Evolutionary conservation across 768 basidiomycete genomes (phyloP).

Genomic region (Asterophora lycoperdoides): DNA sequence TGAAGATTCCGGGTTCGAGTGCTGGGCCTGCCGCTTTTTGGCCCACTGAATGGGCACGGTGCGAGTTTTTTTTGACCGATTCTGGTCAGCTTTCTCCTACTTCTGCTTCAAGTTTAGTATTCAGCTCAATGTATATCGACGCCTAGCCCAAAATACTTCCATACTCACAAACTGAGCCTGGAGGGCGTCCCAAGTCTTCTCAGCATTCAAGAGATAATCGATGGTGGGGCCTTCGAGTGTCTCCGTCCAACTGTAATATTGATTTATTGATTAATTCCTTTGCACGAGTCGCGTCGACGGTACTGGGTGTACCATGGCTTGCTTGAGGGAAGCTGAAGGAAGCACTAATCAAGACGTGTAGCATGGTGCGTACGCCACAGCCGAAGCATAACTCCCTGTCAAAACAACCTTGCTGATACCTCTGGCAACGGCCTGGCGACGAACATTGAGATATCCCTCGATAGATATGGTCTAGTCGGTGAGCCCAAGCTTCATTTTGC

Average conservation of each 20-base stretch:
- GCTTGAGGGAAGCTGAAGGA: conserved; percentile 10
- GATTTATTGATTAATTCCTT: conserved; percentile 12
- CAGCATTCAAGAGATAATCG: conserved; percentile 14
- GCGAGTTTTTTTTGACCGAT: too few relatives aligned
- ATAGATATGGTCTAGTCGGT: conserved; percentile 22
- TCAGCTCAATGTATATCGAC: too few relatives aligned
- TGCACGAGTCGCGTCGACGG: conserved; percentile 13
- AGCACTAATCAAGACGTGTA: neutral
- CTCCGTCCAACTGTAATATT: conserved; percentile 16
- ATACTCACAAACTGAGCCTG: neutral
- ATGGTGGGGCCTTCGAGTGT: conserved; percentile 12
- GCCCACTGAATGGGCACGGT: too few relatives aligned
- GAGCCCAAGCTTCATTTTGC: neutral
- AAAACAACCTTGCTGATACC: conserved; percentile 28
- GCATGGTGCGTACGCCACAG: conserved; percentile 11
- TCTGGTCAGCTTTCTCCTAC: too few relatives aligned
- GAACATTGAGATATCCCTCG: conserved; percentile 32
- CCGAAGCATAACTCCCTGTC: conserved; percentile 27
- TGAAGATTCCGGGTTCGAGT: too few relatives aligned
- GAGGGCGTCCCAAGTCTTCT: conserved; percentile 13
- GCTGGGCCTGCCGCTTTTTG: too few relatives aligned
- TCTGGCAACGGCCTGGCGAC: conserved; percentile 31
- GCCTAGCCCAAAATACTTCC: too few relatives aligned
- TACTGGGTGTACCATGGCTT: conserved; percentile 13
- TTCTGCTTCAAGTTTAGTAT: too few relatives aligned